Percentiles rank a stretch among this genome's conserved stretches.
These are phyloP conservation scores for Trichoderma afroharzianum DNA, from an alignment of 2,329 filamentous ascomycete genomes.

Conservation along the genomic window DNA sequence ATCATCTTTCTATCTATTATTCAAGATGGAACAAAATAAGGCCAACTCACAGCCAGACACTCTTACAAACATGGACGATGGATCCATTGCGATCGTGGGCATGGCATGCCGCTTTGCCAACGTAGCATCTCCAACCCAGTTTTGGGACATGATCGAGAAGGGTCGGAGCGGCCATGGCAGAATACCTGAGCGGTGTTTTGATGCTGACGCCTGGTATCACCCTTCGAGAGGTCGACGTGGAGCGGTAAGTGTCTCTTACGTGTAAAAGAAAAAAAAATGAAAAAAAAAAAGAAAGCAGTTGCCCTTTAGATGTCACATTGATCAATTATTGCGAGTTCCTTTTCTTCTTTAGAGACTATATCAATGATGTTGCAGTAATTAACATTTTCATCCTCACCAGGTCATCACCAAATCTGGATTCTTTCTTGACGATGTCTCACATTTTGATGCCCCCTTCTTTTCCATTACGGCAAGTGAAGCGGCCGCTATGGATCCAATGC, in stretches of 20 bases:
- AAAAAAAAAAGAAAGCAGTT: background rate
- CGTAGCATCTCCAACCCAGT: background rate
- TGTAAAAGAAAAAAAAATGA: no score
- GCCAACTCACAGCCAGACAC: background rate
- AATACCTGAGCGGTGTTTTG: background rate
- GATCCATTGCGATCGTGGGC: background rate
- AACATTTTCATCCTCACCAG: background rate
- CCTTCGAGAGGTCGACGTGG: background rate
- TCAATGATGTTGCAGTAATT: background rate
- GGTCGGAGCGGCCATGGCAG: background rate
- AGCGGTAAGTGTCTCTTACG: background rate
- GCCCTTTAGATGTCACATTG: background rate
- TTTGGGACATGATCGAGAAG: background rate
- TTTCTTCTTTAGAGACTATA: background rate
- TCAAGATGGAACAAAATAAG: background rate
- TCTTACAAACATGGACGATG: background rate
- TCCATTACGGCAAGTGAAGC: background rate
- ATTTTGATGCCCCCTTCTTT: background rate
- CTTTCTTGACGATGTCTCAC: background rate
- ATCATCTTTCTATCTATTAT: background rate
- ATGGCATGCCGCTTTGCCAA: background rate
- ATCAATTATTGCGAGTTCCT: background rate
- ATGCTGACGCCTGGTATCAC: background rate
- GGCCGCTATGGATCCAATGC: background rate
- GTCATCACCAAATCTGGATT: background rate